Percentiles rank a stretch among this genome's conserved stretches.
These are phyloP conservation scores for Penicillium antarcticum DNA, from an alignment of 495 filamentous ascomycete genomes.

Conservation along the genomic window DNA sequence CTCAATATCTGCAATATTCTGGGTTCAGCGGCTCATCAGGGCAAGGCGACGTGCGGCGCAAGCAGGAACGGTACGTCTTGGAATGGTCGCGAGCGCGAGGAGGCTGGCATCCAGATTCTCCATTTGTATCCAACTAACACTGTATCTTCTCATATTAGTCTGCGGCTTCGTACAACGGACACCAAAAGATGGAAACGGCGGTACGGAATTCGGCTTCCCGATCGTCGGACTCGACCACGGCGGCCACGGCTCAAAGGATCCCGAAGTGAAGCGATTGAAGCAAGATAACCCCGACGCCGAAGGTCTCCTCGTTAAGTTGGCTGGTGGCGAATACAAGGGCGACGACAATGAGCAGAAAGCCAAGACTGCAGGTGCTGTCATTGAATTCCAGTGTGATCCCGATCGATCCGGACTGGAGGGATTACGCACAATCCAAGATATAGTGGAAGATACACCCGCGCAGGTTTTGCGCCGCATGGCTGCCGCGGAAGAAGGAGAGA, in stretches of 20 bases:
- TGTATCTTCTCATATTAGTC: constrained; percentile 44
- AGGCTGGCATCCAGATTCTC: not conserved
- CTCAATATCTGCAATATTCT: constrained; percentile 77
- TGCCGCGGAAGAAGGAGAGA: constrained; percentile 25
- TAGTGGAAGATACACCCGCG: constrained; percentile 17
- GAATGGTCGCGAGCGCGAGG: not conserved
- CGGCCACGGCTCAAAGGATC: constrained; percentile 52
- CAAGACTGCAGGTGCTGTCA: constrained; percentile 61
- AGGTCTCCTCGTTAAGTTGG: constrained; percentile 67
- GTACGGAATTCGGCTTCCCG: constrained; percentile 48
- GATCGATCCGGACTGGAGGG: constrained; percentile 68
- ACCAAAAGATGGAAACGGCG: constrained; percentile 36
- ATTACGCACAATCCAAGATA: constrained; percentile 36
- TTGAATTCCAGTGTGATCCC: constrained; percentile 81
- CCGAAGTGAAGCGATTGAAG: constrained; percentile 60
- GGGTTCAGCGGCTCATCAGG: constrained; percentile 55
- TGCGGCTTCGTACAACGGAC: constrained; percentile 67
- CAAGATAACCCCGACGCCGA: constrained; percentile 58
- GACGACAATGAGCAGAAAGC: constrained; percentile 39
- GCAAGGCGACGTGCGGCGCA: constrained; percentile 59
- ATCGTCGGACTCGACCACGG: constrained; percentile 68
- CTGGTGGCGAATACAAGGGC: constrained; percentile 59
- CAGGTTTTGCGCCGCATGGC: constrained; percentile 21
- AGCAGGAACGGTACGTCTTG: constrained; percentile 37
- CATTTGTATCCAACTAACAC: constrained; percentile 2